phyloP scores from a whole-genome alignment of 2,329 filamentous ascomycete species.

The Lasiodiplodia citricola region DNA sequence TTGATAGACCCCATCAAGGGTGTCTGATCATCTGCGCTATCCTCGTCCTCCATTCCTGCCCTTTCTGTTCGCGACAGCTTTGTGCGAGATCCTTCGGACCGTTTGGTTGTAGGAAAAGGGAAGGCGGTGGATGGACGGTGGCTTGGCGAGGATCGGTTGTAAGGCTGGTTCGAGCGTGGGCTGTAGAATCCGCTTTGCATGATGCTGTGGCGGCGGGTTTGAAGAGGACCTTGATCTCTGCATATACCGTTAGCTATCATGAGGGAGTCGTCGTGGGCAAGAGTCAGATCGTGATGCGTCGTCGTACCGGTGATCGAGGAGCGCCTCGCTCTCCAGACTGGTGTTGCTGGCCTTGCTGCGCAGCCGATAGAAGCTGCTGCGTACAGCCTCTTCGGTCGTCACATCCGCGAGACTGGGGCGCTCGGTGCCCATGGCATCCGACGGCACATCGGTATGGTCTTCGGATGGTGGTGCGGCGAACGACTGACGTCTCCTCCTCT shows the following conservation, averaged over 20 bases:
- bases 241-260: neutral
- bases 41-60: slow-evolving; percentile 57
- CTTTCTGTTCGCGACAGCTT: slow-evolving; percentile 35
- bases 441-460: slow-evolving; percentile 59
- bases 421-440: slow-evolving; percentile 57
- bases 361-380: slow-evolving; percentile 60
- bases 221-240: slow-evolving; percentile 47
- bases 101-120: slow-evolving; percentile 18
- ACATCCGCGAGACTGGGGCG: slow-evolving; percentile 48
- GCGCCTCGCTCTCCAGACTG: slow-evolving; percentile 85
- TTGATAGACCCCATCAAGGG: slow-evolving; percentile 56
- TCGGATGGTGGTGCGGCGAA: slow-evolving; percentile 67
- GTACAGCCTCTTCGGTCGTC: slow-evolving; percentile 40
- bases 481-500: slow-evolving; percentile 79
- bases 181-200: slow-evolving; percentile 41
- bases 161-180: slow-evolving; percentile 36
- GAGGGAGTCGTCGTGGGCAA: neutral
- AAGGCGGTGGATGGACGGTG: slow-evolving; percentile 29
- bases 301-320: slow-evolving; percentile 81
- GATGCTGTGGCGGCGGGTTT: slow-evolving; percentile 51
- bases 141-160: slow-evolving; percentile 26
- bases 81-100: neutral
- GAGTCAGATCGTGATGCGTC: neutral
- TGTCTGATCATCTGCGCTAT: slow-evolving; percentile 57
- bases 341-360: slow-evolving; percentile 74